Percentiles rank a stretch among this genome's conserved stretches.
phyloP scores from a whole-genome alignment of 192 early-diverging fungal genomes.

The Entrophospora sp. region DNA sequence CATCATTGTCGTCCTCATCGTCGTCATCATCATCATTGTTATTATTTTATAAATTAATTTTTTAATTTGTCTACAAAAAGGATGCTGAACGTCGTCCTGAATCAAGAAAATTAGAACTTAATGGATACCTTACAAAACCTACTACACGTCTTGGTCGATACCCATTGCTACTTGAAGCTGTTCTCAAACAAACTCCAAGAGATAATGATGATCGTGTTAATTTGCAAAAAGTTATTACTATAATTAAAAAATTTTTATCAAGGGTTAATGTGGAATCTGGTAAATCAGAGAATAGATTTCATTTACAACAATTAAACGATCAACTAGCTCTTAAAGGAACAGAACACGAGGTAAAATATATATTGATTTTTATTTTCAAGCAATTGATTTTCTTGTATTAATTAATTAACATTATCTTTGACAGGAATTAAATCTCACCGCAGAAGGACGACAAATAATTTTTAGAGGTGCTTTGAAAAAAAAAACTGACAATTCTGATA shows the following conservation, averaged over 20 bases:
- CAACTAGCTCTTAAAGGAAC: conserved; percentile 48
- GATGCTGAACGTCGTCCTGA: conserved; percentile 66
- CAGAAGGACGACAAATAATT: conserved; percentile 61
- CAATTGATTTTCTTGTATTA: background rate
- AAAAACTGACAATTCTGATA: conserved; percentile 45
- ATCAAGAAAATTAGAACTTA: conserved; percentile 71
- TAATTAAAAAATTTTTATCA: conserved; percentile 63
- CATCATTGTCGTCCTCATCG: too few species aligned
- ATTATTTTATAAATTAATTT: background rate
- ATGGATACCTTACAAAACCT: conserved; percentile 82
- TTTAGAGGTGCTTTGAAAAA: conserved; percentile 76
- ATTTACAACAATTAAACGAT: conserved; percentile 65
- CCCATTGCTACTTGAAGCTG: conserved; percentile 68
- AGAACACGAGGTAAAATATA: conserved; percentile 24
- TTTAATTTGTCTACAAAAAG: conserved; percentile 22
- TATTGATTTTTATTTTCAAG: background rate
- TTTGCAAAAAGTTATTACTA: conserved; percentile 63
- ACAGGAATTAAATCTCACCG: conserved; percentile 65
- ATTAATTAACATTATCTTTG: conserved; percentile 19
- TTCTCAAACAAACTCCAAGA: conserved; percentile 75
- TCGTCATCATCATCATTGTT: background rate
- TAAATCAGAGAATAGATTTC: conserved; percentile 78
- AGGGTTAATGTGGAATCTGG: conserved; percentile 84
- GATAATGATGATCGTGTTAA: conserved; percentile 69
- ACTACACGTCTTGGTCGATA: conserved; percentile 84